Conservation (phyloP, 2,329 filamentous ascomycete genomes). For the Ophiostoma sp. region DNA sequence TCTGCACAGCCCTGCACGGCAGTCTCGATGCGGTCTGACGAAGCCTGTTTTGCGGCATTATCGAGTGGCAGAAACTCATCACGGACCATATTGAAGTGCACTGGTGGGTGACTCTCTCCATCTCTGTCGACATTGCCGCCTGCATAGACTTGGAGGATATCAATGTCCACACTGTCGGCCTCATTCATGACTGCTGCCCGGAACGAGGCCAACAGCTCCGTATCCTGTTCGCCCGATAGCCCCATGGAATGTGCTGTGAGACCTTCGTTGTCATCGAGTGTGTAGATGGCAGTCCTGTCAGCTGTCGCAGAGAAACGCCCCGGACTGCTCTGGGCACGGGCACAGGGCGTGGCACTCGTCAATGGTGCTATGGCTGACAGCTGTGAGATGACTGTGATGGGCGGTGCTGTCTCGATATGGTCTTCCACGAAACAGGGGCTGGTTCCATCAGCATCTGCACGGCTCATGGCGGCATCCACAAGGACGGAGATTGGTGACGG, state of each 20-base stretch:
- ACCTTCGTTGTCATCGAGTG: constrained; percentile 45
- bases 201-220: constrained; percentile 49
- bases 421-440: background rate
- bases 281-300: constrained; percentile 33
- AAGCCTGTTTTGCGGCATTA: constrained; percentile 39
- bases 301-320: background rate
- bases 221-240: constrained; percentile 48
- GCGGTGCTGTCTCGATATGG: background rate
- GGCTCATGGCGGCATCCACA: background rate
- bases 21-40: constrained; percentile 46
- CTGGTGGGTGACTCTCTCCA: constrained; percentile 42
- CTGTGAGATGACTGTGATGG: background rate
- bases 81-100: constrained; percentile 49
- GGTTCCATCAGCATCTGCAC: background rate
- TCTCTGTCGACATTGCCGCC: background rate
- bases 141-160: constrained; percentile 22
- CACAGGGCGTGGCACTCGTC: background rate
- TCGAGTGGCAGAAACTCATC: constrained; percentile 48
- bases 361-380: background rate
- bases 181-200: constrained; percentile 49
- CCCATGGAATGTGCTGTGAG: constrained; percentile 49
- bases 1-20: constrained; percentile 45
- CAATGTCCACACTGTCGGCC: constrained; percentile 46
- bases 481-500: constrained; percentile 13
- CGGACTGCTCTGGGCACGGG: background rate